Evolutionary conservation across 257 asterid genomes (phyloP).

Genomic region (Lithospermum erythrorhizon): DNA sequence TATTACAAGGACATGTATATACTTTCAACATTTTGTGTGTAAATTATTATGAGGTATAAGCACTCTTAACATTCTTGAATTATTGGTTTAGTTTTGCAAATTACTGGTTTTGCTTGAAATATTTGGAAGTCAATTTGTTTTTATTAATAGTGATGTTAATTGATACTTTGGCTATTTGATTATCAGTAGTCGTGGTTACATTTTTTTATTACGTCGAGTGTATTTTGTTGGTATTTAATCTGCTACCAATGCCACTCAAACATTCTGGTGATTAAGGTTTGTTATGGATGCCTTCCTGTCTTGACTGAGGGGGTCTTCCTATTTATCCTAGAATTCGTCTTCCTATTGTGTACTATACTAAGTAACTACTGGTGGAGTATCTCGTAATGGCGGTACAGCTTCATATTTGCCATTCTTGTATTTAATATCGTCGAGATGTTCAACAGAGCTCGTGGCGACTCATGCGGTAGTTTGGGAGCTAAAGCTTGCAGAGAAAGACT

Average conservation of each 20-base stretch:
- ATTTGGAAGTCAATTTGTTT: not conserved
- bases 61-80: too few relatives aligned
- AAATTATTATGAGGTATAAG: too few relatives aligned
- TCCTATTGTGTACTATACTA: not conserved
- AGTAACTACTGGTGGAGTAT: not conserved
- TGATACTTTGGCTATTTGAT: not conserved
- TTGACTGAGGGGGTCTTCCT: too few relatives aligned
- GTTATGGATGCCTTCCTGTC: not conserved
- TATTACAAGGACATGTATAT: too few relatives aligned
- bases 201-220: too few relatives aligned
- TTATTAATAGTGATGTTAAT: not conserved
- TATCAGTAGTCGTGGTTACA: not conserved
- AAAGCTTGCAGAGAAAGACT: constrained; percentile 87
- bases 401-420: not conserved
- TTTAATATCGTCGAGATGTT: not conserved
- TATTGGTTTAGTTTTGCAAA: too few relatives aligned
- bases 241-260: too few relatives aligned
- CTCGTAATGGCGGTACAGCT: not conserved
- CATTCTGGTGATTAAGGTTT: not conserved
- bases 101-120: not conserved
- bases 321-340: too few relatives aligned
- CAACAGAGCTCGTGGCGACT: constrained; percentile 52
- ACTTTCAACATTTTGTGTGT: too few relatives aligned
- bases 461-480: constrained; percentile 42
- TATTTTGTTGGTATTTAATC: too few relatives aligned